phyloP scores from a whole-genome alignment of 176 grass and related monocot species.

The Lolium multiflorum region DNA sequence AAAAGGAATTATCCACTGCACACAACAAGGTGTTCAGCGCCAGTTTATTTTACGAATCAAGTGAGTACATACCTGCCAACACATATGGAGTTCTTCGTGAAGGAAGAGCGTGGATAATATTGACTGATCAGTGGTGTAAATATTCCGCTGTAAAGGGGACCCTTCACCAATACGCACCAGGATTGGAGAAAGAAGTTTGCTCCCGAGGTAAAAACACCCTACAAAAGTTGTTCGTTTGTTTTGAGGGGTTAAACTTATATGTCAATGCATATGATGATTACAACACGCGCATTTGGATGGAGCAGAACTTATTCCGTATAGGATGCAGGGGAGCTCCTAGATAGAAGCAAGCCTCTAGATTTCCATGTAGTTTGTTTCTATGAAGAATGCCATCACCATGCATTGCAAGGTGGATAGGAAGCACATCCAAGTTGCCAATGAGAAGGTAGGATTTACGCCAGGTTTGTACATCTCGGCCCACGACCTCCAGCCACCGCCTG shows the following conservation, averaged over 20 bases:
- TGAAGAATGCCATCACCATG: too few species aligned
- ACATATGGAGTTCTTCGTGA: conserved; percentile 56
- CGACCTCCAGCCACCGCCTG: too few species aligned
- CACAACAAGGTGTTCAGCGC: neutral
- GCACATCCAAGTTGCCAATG: too few species aligned
- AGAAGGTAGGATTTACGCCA: too few species aligned
- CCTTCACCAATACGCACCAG: conserved; percentile 67
- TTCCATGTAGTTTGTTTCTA: too few species aligned
- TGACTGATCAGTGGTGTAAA: conserved; percentile 68
- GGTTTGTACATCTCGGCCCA: too few species aligned
- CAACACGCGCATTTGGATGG: neutral
- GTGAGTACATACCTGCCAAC: conserved; percentile 63
- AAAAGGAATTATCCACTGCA: neutral
- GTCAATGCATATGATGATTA: too few species aligned
- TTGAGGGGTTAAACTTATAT: neutral
- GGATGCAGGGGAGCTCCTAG: conserved; percentile 62
- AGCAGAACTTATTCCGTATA: conserved; percentile 59
- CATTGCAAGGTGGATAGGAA: too few species aligned
- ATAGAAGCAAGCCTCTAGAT: conserved; percentile 63
- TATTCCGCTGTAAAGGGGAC: conserved; percentile 68
- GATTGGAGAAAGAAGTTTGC: too few species aligned
- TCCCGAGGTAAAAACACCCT: conserved; percentile 71
- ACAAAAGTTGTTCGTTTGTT: neutral
- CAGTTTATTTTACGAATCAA: neutral
- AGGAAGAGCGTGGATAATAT: conserved; percentile 49